Evolutionary conservation across 2,329 filamentous ascomycete genomes (phyloP).

Genomic region (Pseudogymnoascus sp.): DNA sequence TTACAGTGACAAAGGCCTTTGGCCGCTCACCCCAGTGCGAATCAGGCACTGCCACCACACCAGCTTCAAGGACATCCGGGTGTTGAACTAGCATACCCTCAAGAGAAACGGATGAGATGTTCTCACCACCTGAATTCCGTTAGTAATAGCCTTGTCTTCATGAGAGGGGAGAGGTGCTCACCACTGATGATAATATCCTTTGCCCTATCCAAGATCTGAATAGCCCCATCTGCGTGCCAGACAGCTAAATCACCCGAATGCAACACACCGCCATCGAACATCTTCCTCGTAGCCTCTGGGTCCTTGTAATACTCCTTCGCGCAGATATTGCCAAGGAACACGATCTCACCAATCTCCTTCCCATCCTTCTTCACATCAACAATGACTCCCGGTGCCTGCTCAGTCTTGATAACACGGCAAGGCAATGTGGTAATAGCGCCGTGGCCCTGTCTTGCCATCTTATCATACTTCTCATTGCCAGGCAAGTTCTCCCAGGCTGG

Average conservation of each 20-base stretch:
- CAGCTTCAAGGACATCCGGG: conserved; percentile 81
- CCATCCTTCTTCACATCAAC: conserved; percentile 62
- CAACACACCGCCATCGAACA: conserved; percentile 78
- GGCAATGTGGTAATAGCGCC: conserved; percentile 80
- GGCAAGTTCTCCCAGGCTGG: conserved; percentile 74
- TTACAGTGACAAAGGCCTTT: conserved; percentile 83
- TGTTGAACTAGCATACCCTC: conserved; percentile 86
- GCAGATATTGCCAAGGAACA: conserved; percentile 88
- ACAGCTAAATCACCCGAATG: conserved; percentile 92
- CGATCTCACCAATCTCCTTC: conserved; percentile 72
- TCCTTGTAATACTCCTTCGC: conserved; percentile 90
- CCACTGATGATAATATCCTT: conserved; percentile 98
- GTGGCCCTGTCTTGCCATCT: conserved; percentile 91
- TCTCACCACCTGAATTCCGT: conserved; percentile 66
- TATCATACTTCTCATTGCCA: conserved; percentile 68
- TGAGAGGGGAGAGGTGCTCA: conserved; percentile 33
- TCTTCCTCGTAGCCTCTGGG: conserved; percentile 69
- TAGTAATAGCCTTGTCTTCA: conserved; percentile 9
- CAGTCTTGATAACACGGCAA: conserved; percentile 72
- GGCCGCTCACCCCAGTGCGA: conserved; percentile 94
- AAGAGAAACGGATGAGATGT: conserved; percentile 88
- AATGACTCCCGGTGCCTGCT: conserved; percentile 58
- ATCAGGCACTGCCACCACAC: conserved; percentile 80
- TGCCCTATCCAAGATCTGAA: conserved; percentile 85
- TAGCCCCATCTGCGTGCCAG: conserved; percentile 82